Conservation (phyloP, 2,329 filamentous ascomycete genomes). For the Monilinia polystroma region DNA sequence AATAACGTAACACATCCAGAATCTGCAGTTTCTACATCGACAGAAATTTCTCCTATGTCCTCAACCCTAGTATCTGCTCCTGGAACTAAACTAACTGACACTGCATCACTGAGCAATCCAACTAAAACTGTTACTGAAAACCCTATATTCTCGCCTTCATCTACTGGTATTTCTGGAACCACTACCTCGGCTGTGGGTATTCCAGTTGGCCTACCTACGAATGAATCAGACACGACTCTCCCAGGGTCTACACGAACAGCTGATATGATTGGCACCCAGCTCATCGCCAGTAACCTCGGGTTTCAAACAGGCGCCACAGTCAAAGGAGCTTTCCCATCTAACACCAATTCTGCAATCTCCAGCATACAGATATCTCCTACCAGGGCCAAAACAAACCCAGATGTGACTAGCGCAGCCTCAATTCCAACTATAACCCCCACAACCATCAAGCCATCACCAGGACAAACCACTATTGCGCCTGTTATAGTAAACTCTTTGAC, state of each 20-base stretch:
- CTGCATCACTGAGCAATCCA: not conserved
- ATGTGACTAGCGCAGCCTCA: not conserved
- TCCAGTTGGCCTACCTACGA: slow-evolving; percentile 9
- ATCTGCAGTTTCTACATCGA: not conserved
- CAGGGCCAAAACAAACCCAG: not conserved
- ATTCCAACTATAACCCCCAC: slow-evolving; percentile 4
- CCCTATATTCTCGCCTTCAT: not conserved
- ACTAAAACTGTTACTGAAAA: not conserved
- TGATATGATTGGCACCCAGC: not conserved
- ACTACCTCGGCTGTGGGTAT: slow-evolving; percentile 7
- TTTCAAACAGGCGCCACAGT: not conserved
- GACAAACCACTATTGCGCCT: slow-evolving; percentile 24
- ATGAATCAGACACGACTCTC: not conserved
- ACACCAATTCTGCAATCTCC: not conserved
- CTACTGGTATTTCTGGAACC: not conserved
- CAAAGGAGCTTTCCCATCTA: not conserved
- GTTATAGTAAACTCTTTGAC: slow-evolving; percentile 32
- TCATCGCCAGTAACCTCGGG: not conserved
- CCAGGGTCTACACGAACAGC: not conserved
- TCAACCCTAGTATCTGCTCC: not conserved
- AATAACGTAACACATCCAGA: not conserved
- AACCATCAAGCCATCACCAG: slow-evolving; percentile 18
- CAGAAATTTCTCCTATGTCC: not conserved
- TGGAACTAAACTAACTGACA: not conserved
- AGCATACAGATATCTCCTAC: slow-evolving; percentile 1